phyloP scores from a whole-genome alignment of 2,329 filamentous ascomycete genomes.

The Ustilaginoidea virens region DNA sequence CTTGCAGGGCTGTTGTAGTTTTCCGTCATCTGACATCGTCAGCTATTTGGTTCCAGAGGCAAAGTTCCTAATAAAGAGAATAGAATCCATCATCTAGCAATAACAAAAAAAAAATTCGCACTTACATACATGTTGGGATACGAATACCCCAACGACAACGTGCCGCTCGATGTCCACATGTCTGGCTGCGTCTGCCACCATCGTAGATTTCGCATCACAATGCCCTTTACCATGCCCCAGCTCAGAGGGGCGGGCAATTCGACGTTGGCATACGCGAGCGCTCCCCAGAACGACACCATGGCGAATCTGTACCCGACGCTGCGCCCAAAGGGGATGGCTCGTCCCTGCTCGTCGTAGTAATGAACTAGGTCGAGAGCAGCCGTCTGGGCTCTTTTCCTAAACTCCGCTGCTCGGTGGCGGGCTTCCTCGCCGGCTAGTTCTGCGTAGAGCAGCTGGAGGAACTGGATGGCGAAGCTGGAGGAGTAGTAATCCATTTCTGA shows the following conservation, averaged over 20 bases:
- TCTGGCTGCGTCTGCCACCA: slow-evolving; percentile 71
- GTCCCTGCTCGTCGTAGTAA: slow-evolving; percentile 59
- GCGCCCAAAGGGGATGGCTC: slow-evolving; percentile 62
- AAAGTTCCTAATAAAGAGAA: no score
- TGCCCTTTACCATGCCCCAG: slow-evolving; percentile 67
- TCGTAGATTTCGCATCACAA: slow-evolving; percentile 56
- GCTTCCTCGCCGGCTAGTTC: slow-evolving; percentile 55
- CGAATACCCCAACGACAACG: slow-evolving; percentile 59
- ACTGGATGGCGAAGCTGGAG: slow-evolving; percentile 69
- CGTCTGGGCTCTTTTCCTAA: slow-evolving; percentile 49
- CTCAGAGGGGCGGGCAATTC: slow-evolving; percentile 56
- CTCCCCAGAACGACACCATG: slow-evolving; percentile 74
- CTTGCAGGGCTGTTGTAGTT: slow-evolving; percentile 70
- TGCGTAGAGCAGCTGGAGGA: slow-evolving; percentile 61
- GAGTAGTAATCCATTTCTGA: slow-evolving; percentile 77
- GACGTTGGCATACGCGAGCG: slow-evolving; percentile 59
- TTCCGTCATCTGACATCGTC: slow-evolving; percentile 47
- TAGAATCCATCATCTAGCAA: no score
- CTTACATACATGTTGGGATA: slow-evolving; percentile 61
- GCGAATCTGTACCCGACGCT: slow-evolving; percentile 72
- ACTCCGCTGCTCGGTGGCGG: slow-evolving; percentile 49
- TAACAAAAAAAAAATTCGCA: no score
- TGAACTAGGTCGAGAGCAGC: slow-evolving; percentile 58
- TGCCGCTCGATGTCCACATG: slow-evolving; percentile 62
- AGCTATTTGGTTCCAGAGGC: no score